These are phyloP conservation scores for Penicillium macrosclerotiorum DNA, from an alignment of 495 filamentous ascomycete species.

Conservation along the genomic window DNA sequence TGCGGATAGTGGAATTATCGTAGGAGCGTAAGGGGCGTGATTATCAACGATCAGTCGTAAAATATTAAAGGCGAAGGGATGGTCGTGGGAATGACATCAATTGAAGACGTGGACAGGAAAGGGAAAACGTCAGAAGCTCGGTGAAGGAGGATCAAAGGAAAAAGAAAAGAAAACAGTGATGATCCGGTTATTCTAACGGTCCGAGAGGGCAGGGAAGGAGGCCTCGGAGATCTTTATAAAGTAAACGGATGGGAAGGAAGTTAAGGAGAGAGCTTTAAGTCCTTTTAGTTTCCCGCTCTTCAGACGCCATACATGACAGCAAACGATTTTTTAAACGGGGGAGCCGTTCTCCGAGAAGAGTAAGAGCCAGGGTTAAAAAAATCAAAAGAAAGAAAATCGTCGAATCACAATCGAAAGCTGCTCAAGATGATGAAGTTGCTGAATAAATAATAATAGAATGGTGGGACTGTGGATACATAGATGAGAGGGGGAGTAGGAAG, in stretches of 20 bases:
- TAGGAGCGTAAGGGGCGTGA: neutral
- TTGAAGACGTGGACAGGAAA: conserved; percentile 6
- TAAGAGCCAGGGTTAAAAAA: conserved; percentile 2
- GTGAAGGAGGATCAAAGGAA: conserved; percentile 8
- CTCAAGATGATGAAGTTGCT: too few relatives aligned
- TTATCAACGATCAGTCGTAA: conserved; percentile 12
- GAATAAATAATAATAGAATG: too few relatives aligned
- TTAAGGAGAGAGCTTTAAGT: neutral
- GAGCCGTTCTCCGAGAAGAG: neutral
- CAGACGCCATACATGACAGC: conserved; percentile 22
- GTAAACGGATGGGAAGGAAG: neutral
- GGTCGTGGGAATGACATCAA: conserved; percentile 7
- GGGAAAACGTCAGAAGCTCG: conserved; percentile 2
- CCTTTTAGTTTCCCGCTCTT: conserved; percentile 5
- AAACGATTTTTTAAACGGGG: neutral
- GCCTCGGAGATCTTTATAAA: conserved; percentile 16
- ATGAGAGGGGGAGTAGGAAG: too few relatives aligned
- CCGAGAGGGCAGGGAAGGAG: conserved; percentile 1
- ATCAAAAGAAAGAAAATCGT: conserved; percentile 2
- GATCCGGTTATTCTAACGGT: too few relatives aligned
- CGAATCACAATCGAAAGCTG: conserved; percentile 1
- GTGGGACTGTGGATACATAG: too few relatives aligned
- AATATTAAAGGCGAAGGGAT: neutral
- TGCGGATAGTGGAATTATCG: neutral
- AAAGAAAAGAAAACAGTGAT: too few relatives aligned